Conservation (phyloP, 2,329 filamentous ascomycete genomes). For the Phyllachora maydis region DNA sequence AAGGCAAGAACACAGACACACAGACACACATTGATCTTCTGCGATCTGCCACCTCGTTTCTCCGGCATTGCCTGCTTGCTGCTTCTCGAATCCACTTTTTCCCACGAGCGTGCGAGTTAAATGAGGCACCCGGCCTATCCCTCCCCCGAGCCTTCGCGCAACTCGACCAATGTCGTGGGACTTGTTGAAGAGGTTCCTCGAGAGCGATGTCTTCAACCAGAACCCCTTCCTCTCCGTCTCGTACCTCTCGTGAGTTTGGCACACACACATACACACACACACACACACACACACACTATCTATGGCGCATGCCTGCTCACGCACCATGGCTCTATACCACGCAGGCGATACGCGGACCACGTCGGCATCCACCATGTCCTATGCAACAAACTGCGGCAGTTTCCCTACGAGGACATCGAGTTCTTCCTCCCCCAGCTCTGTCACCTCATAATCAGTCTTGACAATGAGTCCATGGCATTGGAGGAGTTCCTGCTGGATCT, state of each 20-base stretch:
- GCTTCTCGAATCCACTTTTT: too few relatives aligned
- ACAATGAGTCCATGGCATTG: conserved; percentile 81
- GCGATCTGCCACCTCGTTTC: too few relatives aligned
- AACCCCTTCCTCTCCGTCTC: conserved; percentile 76
- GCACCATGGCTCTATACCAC: too few relatives aligned
- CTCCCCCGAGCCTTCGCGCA: too few relatives aligned
- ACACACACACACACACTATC: too few relatives aligned
- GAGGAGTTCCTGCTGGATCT: conserved; percentile 75
- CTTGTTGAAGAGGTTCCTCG: conserved; percentile 74
- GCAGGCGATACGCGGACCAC: conserved; percentile 78
- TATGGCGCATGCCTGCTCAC: too few relatives aligned
- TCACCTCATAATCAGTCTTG: conserved; percentile 69
- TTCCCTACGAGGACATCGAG: conserved; percentile 79
- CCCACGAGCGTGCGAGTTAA: too few relatives aligned
- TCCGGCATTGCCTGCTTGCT: too few relatives aligned
- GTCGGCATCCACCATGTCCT: conserved; percentile 80
- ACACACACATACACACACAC: not conserved
- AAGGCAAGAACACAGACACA: too few relatives aligned
- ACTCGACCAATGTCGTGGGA: too few relatives aligned
- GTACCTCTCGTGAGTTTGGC: conserved; percentile 50
- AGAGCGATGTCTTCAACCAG: conserved; percentile 86
- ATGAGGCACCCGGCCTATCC: too few relatives aligned
- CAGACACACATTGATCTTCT: too few relatives aligned
- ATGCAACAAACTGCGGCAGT: conserved; percentile 73
- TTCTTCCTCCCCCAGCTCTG: conserved; percentile 82